Conservation (phyloP, 768 basidiomycete genomes). For the Coprinopsis cinerea region DNA sequence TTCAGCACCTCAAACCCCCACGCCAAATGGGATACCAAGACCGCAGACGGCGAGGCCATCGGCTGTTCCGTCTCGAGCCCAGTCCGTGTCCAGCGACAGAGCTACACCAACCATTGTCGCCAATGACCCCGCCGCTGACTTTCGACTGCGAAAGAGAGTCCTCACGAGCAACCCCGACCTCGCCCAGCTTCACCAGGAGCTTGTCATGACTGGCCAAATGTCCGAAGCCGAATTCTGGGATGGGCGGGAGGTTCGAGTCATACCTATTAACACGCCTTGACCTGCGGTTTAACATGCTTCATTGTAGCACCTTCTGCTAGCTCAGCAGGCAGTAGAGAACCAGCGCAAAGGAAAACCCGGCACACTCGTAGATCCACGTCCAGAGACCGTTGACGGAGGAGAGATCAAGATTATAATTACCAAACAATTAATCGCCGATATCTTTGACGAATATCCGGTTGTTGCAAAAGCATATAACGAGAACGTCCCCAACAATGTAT, state of each 20-base stretch:
- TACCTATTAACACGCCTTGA: slow-evolving; percentile 7
- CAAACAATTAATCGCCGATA: slow-evolving; percentile 87
- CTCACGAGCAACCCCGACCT: slow-evolving; percentile 75
- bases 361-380: slow-evolving; percentile 83
- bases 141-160: slow-evolving; percentile 72
- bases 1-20: slow-evolving; percentile 15
- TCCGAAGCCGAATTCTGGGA: slow-evolving; percentile 97
- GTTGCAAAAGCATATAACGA: slow-evolving; percentile 89
- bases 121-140: slow-evolving; percentile 59
- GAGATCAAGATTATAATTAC: slow-evolving; percentile 89
- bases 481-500: slow-evolving; percentile 84
- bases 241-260: slow-evolving; percentile 69
- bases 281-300: slow-evolving; percentile 15
- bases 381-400: slow-evolving; percentile 76
- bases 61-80: slow-evolving; percentile 52
- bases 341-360: slow-evolving; percentile 81
- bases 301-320: slow-evolving; percentile 68
- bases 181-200: slow-evolving; percentile 75
- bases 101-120: slow-evolving; percentile 52
- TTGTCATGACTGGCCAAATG: slow-evolving; percentile 81
- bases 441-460: slow-evolving; percentile 97
- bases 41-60: slow-evolving; percentile 29
- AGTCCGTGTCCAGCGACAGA: slow-evolving; percentile 50
- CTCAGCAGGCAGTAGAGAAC: slow-evolving; percentile 66
- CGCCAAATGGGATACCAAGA: slow-evolving; percentile 21